A percentile compares a stretch with the other conserved stretches of the same genome.
These are phyloP conservation scores for Boletus barrowsii DNA, from an alignment of 768 basidiomycete genomes.

Conservation along the genomic window DNA sequence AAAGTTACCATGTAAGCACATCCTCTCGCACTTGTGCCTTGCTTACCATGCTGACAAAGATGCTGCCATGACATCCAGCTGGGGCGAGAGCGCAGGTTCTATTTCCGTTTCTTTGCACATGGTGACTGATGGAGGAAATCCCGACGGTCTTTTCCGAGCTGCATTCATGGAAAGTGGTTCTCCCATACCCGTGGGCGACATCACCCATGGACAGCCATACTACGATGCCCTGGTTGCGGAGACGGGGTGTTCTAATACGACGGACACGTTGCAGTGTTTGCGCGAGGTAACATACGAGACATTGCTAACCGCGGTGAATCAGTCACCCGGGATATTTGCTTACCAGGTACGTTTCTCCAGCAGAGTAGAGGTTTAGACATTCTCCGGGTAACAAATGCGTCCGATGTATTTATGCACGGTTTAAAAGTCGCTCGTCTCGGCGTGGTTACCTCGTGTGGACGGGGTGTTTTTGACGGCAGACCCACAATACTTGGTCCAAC, in stretches of 20 bases:
- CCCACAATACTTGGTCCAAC: constrained; percentile 30
- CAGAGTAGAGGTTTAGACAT: no score
- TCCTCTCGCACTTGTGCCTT: neutral
- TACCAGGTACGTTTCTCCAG: neutral
- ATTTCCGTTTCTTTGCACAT: constrained; percentile 30
- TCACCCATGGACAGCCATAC: constrained; percentile 20
- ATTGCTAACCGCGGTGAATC: constrained; percentile 33
- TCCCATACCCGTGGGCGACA: constrained; percentile 23
- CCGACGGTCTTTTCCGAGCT: constrained; percentile 9
- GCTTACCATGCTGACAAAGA: neutral
- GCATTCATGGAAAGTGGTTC: constrained; percentile 42
- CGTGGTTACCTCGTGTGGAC: constrained; percentile 39
- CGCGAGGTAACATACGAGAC: constrained; percentile 28
- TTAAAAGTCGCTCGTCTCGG: neutral
- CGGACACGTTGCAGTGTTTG: constrained; percentile 34
- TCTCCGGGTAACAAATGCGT: no score
- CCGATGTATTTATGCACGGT: neutral
- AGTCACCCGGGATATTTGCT: constrained; percentile 24
- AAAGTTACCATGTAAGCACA: constrained; percentile 34
- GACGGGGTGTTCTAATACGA: constrained; percentile 28
- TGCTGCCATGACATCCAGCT: constrained; percentile 1
- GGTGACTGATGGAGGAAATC: constrained; percentile 22
- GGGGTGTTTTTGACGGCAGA: constrained; percentile 35
- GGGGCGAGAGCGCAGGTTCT: constrained; percentile 40
- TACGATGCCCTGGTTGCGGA: constrained; percentile 31